Conservation (phyloP, 2,329 filamentous ascomycete genomes). For the Beauveria varroae region DNA sequence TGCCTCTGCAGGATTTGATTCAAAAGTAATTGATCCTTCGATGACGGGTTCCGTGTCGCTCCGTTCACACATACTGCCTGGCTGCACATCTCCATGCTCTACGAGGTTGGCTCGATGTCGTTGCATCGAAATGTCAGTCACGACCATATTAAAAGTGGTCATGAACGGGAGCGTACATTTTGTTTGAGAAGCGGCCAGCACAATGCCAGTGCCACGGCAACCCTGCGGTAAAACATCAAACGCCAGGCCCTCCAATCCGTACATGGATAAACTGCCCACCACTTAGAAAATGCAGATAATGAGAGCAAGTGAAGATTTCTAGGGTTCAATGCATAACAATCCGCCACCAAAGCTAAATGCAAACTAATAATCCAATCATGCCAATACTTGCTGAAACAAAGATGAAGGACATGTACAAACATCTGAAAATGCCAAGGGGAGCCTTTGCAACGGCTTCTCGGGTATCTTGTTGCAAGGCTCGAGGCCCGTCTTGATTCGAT, state of each 20-base stretch:
- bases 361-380: background rate
- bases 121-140: too few species aligned
- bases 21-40: too few species aligned
- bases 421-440: background rate
- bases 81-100: too few species aligned
- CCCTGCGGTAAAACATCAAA: background rate
- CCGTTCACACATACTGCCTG: too few species aligned
- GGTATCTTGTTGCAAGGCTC: background rate
- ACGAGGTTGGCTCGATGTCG: too few species aligned
- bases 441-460: background rate
- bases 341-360: background rate
- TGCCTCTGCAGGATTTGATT: too few species aligned
- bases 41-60: too few species aligned
- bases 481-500: too few species aligned
- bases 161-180: too few species aligned
- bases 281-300: background rate
- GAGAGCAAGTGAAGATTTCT: background rate
- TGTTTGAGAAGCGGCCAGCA: too few species aligned
- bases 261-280: background rate
- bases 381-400: background rate
- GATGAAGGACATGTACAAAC: background rate
- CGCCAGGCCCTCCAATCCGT: background rate
- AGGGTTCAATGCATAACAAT: background rate
- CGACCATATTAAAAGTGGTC: too few species aligned
- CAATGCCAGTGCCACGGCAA: too few species aligned